Percentiles rank a stretch among this genome's conserved stretches.
Conservation (phyloP, 345 rosid genomes). For the Iberis pinnata region DNA sequence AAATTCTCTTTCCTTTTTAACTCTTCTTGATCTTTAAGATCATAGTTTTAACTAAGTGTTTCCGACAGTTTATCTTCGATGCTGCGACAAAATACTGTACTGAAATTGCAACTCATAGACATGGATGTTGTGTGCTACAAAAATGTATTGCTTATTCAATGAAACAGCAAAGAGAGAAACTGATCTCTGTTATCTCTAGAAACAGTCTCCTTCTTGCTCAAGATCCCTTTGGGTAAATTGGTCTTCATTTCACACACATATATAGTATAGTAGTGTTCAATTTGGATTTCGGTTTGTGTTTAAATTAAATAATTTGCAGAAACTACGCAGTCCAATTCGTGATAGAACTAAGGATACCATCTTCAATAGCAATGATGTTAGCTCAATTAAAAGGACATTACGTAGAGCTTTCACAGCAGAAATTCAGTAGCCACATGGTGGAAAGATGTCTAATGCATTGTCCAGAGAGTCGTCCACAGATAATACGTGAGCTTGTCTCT, state of each 20-base stretch:
- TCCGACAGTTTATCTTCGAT: conserved; percentile 40
- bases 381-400: conserved; percentile 50
- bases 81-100: conserved; percentile 46
- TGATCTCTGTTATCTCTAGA: conserved; percentile 38
- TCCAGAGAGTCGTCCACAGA: conserved; percentile 34
- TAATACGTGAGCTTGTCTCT: conserved; percentile 41
- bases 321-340: conserved; percentile 55
- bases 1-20: background rate
- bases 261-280: no score
- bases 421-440: conserved; percentile 53
- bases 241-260: no score
- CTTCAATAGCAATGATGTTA: conserved; percentile 34
- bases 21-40: background rate
- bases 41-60: background rate
- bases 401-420: conserved; percentile 46
- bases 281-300: background rate
- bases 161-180: conserved; percentile 36
- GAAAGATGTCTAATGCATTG: conserved; percentile 41
- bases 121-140: conserved; percentile 63
- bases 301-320: conserved; percentile 9
- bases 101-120: conserved; percentile 53
- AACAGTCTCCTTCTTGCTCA: conserved; percentile 49
- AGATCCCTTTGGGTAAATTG: conserved; percentile 45
- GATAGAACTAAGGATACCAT: conserved; percentile 44
- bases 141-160: conserved; percentile 46